Base-by-base conservation (phyloP, 257 asterid genomes). In the Coffea canephora region DNA sequence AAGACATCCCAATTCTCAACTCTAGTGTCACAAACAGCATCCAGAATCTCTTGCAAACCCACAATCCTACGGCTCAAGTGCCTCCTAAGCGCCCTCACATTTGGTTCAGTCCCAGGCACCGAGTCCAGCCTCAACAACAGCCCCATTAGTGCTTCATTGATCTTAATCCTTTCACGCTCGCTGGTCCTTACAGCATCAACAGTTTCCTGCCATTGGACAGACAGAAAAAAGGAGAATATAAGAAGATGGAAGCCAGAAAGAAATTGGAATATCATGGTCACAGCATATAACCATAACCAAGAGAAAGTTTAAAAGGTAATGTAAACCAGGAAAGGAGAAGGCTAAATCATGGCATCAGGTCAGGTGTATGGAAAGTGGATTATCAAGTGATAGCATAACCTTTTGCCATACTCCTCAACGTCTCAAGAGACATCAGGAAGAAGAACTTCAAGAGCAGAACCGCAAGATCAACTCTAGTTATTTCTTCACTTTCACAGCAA, bases 31-130 rank as follows among this genome's bases (percentile, higher is more conserved):
- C 97, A 89, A 71, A 94, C 89, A 11, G 95, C 92, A 80, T 95
- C 99, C 19, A 95, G 82, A 71, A 95, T 95, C 89, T 95, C 99
- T 69, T 95, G 99, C 91, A 95, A 85, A 69, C 97, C 97, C 71
- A 95, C 98, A 21, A 95, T 89, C 91, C 87, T 88, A 34, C 89
- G 97, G 81, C 97, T 95, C 73, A 95, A 91, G 5, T 88, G 91
- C 88, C 98, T 84, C 87, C 99, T 90, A 80, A 92, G 88, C 82
- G 92, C 97, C 87, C 99, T 89, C 57, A 95, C 96, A 7, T 87
- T 86, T 46, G 93, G 95, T 79, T 95, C 91, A 77, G 89, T n/a
- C 36, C 99, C 98, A 39, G 99, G 99, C 55, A 95, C 98, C 0
- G 98, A 92, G 75, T 95, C 99, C 36, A 93, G 90, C 79, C 82